Percentiles rank a stretch among this genome's conserved stretches.
These are phyloP conservation scores for Sequoia sempervirens DNA, from an alignment of 75 land plant species.

Conservation along the genomic window DNA sequence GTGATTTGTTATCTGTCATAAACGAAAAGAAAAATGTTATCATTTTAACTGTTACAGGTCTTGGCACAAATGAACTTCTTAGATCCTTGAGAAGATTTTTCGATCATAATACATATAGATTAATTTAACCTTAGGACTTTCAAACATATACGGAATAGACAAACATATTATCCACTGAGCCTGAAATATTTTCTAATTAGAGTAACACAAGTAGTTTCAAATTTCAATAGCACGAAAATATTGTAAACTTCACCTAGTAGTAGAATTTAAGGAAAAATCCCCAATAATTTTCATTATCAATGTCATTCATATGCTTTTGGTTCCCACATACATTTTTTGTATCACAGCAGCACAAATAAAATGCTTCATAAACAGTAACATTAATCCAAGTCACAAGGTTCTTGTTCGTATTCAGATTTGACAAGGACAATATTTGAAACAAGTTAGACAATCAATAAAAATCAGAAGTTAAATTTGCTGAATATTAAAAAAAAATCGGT, in stretches of 20 bases:
- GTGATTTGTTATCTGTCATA: constrained; percentile 69
- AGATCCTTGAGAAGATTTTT: neutral
- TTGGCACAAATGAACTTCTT: neutral
- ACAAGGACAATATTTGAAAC: too few species aligned
- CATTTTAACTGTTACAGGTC: neutral
- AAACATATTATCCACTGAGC: neutral
- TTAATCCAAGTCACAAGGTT: too few species aligned
- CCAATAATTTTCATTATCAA: neutral
- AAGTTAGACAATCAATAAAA: too few species aligned
- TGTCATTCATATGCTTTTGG: neutral
- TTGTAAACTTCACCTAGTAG: neutral
- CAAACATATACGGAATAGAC: neutral
- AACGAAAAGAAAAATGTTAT: neutral
- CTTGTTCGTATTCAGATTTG: too few species aligned
- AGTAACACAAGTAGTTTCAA: neutral
- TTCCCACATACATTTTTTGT: neutral
- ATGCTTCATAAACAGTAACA: neutral
- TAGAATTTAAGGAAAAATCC: neutral
- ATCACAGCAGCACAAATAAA: neutral
- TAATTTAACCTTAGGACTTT: neutral
- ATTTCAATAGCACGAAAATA: neutral
- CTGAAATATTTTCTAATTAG: neutral
- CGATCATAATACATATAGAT: neutral
- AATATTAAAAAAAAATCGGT: too few species aligned
- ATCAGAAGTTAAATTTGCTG: too few species aligned